Percentiles rank a stretch among this genome's conserved stretches.
Evolutionary conservation across 2,329 filamentous ascomycete species (phyloP).

Genomic region (Aspergillus caelatus): DNA sequence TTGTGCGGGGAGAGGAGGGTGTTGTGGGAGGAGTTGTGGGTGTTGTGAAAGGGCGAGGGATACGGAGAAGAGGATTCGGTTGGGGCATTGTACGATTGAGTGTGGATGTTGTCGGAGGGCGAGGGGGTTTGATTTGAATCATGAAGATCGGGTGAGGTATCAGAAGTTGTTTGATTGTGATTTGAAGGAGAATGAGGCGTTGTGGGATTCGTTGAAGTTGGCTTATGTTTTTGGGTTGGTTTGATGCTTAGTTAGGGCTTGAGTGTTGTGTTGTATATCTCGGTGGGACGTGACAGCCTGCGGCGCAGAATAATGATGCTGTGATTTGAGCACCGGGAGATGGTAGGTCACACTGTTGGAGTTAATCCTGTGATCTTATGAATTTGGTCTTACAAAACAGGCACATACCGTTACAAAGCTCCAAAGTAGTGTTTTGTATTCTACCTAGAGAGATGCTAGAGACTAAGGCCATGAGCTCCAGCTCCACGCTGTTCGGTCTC

Average conservation of each 20-base stretch:
- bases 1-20: slow-evolving; percentile 15
- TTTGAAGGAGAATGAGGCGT: slow-evolving; percentile 7
- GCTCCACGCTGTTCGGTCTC: neutral
- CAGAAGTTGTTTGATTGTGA: slow-evolving; percentile 10
- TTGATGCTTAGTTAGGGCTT: neutral
- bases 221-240: slow-evolving; percentile 10
- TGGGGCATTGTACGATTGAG: slow-evolving; percentile 10
- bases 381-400: neutral
- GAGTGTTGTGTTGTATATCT: too few species aligned
- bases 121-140: slow-evolving; percentile 10
- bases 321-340: too few species aligned
- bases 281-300: too few species aligned
- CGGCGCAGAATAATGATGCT: too few species aligned
- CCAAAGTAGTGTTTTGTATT: neutral
- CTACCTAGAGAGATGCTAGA: neutral
- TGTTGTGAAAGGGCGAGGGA: slow-evolving; percentile 9
- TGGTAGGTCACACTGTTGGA: neutral
- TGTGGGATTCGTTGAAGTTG: slow-evolving; percentile 1
- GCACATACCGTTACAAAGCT: neutral
- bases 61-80: neutral
- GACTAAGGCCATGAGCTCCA: neutral
- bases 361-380: neutral
- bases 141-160: slow-evolving; percentile 6
- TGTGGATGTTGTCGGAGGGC: slow-evolving; percentile 11
- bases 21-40: slow-evolving; percentile 17